Base-by-base conservation (phyloP, 2,329 filamentous ascomycete species). In the Colletotrichum trifolii region DNA sequence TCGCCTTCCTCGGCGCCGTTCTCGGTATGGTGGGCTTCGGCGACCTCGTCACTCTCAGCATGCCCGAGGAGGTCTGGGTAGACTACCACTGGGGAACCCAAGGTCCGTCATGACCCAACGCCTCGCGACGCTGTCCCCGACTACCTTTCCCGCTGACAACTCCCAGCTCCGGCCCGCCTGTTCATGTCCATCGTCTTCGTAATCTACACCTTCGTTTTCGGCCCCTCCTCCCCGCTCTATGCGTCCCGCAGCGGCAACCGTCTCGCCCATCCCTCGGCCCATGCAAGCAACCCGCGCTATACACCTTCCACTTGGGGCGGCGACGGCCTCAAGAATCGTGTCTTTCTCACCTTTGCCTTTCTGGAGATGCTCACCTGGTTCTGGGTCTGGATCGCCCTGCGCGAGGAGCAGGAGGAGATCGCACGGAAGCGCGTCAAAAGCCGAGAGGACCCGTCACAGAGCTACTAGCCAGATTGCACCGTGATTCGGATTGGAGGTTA, bases 291-390 rank as follows among this genome's bases (percentile, higher is more conserved):
- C 61, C 74, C 77, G 12, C 64, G 72, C 35, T 79, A 81, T 68
- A 68, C 74, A 55, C 75, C 79, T 39, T 73, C 76, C 53, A 72
- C 76, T 73, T 85, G 77, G 84, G 88, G 79, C 68, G 82, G 87
- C 54, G 90, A 94, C 67, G 85, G 87, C 33, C 77, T 97, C 71
- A 93, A 94, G 81, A 97, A 96, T 75, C 87, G 93, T 54, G 81
- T 97, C 45, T 87, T 97, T 45, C 96, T 97, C 74, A 89, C 91
- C 0, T 96, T 93, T 78, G 89, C 88, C 8, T 96, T 97, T 72
- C 74, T 97, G 73, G 94, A 97, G 81, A 87, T 93, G 75, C 83
- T 93, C 69, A 85, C 86, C 67, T 97, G 94, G 93, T 94, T 97
- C 77, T 97, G 94, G 94, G 88, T 87, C 33, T 93, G 89, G 83